Evolutionary conservation across 1,284 basidiomycete genomes (phyloP).

Genomic region (Lentinus polychrous): DNA sequence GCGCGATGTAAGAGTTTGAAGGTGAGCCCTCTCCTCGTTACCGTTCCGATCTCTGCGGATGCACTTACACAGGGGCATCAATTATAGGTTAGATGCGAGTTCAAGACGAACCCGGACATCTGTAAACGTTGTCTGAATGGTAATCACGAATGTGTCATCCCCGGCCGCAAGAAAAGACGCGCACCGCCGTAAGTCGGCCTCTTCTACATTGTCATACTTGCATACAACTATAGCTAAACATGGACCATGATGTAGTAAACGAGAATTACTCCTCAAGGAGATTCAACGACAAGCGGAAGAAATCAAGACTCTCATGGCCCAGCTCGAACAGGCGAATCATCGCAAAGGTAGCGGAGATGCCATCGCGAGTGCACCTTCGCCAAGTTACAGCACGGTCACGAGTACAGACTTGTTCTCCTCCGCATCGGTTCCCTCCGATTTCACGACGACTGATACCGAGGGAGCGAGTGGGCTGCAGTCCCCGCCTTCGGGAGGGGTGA

Average conservation of each 20-base stretch:
- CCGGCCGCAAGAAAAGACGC: slow-evolving; percentile 67
- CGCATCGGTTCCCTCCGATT: slow-evolving; percentile 15
- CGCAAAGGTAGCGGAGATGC: slow-evolving; percentile 12
- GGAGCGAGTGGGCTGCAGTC: slow-evolving; percentile 9
- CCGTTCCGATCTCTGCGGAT: neutral
- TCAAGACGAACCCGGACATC: slow-evolving; percentile 56
- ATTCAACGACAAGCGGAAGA: slow-evolving; percentile 65
- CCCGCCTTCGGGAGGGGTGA: slow-evolving; percentile 11
- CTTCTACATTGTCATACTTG: slow-evolving; percentile 1
- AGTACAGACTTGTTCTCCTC: slow-evolving; percentile 14
- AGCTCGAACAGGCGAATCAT: slow-evolving; percentile 42
- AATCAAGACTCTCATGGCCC: slow-evolving; percentile 60
- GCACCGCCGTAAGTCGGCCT: slow-evolving; percentile 58
- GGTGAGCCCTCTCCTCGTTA: too few species aligned
- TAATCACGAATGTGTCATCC: slow-evolving; percentile 65
- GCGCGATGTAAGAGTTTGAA: slow-evolving; percentile 70
- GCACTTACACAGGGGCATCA: too few species aligned
- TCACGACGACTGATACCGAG: slow-evolving; percentile 19
- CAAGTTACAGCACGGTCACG: slow-evolving; percentile 11
- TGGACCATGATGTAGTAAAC: slow-evolving; percentile 40
- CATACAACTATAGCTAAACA: neutral
- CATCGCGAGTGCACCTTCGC: slow-evolving; percentile 13
- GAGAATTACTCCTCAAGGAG: slow-evolving; percentile 65
- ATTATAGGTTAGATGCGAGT: slow-evolving; percentile 60
- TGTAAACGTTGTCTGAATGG: slow-evolving; percentile 65